Conservation (phyloP, 495 filamentous ascomycete species). For the Massariosphaeria phaeospora region DNA sequence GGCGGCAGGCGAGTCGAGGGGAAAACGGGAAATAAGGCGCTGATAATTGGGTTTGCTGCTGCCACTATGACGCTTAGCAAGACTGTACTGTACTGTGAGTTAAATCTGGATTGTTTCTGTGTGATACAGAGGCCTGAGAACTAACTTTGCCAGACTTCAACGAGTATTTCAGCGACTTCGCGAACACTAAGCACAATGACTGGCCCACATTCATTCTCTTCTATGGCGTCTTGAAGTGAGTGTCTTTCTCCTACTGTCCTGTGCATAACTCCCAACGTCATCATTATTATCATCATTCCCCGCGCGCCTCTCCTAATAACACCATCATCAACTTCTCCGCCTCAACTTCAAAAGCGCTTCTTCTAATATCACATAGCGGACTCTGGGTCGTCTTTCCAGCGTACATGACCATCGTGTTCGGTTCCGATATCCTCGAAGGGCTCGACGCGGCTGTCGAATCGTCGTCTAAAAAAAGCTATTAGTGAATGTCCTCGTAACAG, state of each 20-base stretch:
- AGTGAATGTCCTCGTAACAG: constrained; percentile 1
- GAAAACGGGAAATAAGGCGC: constrained; percentile 55
- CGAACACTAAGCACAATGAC: constrained; percentile 74
- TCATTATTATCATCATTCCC: neutral
- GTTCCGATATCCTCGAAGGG: constrained; percentile 63
- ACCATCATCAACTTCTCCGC: neutral
- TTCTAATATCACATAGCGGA: constrained; percentile 50
- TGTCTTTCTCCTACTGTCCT: too few relatives aligned
- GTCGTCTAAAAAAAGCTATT: constrained; percentile 23
- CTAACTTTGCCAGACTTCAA: constrained; percentile 55
- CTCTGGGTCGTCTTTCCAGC: constrained; percentile 70
- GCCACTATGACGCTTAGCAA: constrained; percentile 82
- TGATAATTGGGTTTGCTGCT: constrained; percentile 62
- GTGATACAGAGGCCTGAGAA: too few relatives aligned
- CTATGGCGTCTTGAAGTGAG: constrained; percentile 43
- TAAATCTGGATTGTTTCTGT: neutral
- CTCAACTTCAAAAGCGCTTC: neutral
- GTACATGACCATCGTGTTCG: constrained; percentile 66
- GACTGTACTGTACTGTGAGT: constrained; percentile 80
- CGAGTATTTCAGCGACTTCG: constrained; percentile 71
- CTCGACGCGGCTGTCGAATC: constrained; percentile 48
- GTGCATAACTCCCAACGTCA: neutral
- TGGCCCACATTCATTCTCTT: constrained; percentile 47
- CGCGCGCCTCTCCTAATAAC: neutral
- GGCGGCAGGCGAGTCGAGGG: constrained; percentile 55